Evolutionary conservation across 257 asterid species (phyloP).

Genomic region (Solanum paucissectum): DNA sequence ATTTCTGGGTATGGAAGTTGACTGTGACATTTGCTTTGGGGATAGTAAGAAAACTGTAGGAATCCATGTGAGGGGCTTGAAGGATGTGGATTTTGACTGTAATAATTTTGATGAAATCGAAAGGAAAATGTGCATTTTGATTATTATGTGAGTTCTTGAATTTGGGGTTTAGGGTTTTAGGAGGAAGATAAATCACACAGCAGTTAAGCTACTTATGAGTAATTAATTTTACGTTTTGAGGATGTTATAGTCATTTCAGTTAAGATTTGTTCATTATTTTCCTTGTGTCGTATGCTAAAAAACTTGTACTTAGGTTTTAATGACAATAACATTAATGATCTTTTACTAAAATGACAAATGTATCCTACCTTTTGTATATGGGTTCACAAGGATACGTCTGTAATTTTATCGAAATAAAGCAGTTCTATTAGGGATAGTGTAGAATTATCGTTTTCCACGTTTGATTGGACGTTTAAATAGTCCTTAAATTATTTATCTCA

Average conservation of each 20-base stretch:
- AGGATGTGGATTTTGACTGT: background rate
- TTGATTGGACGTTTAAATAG: too few relatives aligned
- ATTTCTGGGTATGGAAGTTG: constrained; percentile 71
- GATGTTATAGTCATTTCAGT: background rate
- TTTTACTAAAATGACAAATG: background rate
- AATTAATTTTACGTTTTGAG: background rate
- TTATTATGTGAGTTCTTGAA: background rate
- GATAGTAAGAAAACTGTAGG: background rate
- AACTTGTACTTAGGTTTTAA: background rate
- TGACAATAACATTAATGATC: background rate
- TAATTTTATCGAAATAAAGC: background rate
- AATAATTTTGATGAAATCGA: background rate
- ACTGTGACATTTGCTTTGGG: constrained; percentile 51
- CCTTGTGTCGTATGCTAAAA: background rate
- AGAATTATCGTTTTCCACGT: too few relatives aligned
- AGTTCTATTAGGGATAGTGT: background rate
- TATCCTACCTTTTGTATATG: background rate
- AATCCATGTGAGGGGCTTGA: background rate
- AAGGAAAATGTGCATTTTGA: constrained; percentile 8
- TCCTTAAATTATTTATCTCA: too few relatives aligned
- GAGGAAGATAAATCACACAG: background rate
- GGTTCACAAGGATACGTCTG: background rate
- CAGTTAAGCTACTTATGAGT: background rate
- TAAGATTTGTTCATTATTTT: background rate
- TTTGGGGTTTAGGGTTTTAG: background rate